Percentiles rank a stretch among this genome's conserved stretches.
phyloP scores from a whole-genome alignment of 305 asterid species.

The Lippia alba region DNA sequence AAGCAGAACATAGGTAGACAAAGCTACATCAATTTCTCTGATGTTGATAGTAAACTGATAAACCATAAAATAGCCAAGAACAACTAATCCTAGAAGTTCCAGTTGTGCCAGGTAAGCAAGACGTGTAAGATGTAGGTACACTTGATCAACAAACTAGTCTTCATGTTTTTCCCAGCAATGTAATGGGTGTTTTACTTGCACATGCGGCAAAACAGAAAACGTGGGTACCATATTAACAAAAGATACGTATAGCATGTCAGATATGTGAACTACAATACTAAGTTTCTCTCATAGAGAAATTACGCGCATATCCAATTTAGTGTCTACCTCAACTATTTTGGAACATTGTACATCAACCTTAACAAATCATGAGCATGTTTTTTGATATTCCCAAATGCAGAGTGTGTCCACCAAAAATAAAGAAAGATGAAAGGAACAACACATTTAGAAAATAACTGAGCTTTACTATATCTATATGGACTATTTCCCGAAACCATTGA shows the following conservation, averaged over 20 bases:
- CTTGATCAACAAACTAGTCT: slow-evolving; percentile 11
- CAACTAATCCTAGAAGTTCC: slow-evolving; percentile 6
- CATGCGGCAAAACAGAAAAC: slow-evolving; percentile 7
- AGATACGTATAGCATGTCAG: too few relatives aligned
- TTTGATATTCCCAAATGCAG: slow-evolving; percentile 3
- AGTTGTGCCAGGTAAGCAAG: neutral
- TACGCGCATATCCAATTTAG: neutral
- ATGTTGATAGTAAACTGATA: slow-evolving; percentile 6
- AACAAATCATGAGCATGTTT: neutral
- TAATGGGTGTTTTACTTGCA: slow-evolving; percentile 12
- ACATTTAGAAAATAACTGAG: slow-evolving; percentile 10
- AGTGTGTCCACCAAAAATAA: slow-evolving; percentile 8
- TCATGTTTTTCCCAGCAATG: slow-evolving; percentile 16
- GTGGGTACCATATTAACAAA: neutral
- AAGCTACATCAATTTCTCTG: slow-evolving; percentile 25
- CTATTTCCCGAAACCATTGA: neutral
- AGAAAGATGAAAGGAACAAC: slow-evolving; percentile 16
- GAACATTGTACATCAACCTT: neutral
- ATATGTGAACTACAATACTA: too few relatives aligned
- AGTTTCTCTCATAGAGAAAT: neutral
- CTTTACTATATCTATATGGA: neutral
- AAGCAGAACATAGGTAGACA: slow-evolving; percentile 29
- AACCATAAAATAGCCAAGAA: slow-evolving; percentile 1
- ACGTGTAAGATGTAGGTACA: neutral
- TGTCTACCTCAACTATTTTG: slow-evolving; percentile 17